Evolutionary conservation across 106 monocot genomes (phyloP).

Genomic region (Agapanthus africanus): DNA sequence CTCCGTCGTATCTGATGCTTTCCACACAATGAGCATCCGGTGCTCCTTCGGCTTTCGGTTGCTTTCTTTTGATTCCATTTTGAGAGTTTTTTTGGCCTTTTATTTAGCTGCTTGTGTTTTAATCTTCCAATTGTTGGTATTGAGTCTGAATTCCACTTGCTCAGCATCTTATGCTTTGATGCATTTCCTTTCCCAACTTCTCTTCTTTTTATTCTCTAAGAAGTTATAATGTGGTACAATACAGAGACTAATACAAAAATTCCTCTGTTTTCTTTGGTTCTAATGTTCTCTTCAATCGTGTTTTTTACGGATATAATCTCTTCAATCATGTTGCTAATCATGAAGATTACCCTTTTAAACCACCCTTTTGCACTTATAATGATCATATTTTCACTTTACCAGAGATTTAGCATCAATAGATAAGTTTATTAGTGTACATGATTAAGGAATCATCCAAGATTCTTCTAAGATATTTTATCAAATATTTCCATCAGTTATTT

Average conservation of each 20-base stretch:
- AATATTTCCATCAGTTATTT: background rate
- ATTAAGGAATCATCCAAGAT: too few relatives aligned
- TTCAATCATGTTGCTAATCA: too few relatives aligned
- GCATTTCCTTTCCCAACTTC: background rate
- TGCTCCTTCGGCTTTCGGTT: background rate
- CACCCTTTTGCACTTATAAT: background rate
- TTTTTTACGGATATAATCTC: background rate
- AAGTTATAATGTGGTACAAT: background rate
- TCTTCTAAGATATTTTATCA: background rate
- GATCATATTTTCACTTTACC: background rate
- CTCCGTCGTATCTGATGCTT: background rate
- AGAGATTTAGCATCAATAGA: too few relatives aligned
- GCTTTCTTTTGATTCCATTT: background rate
- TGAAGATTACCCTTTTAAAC: background rate
- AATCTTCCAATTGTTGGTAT: background rate
- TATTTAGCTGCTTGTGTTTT: background rate
- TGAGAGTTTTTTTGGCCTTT: background rate
- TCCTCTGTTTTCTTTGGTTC: too few relatives aligned
- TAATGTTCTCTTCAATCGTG: background rate
- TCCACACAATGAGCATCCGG: background rate
- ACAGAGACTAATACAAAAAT: background rate
- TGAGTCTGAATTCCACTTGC: background rate
- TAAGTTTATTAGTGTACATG: background rate
- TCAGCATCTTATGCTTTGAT: background rate
- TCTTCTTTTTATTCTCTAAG: background rate